Evolutionary conservation across 1,284 basidiomycete genomes (phyloP).

Genomic region (Neonothopanus nambi): DNA sequence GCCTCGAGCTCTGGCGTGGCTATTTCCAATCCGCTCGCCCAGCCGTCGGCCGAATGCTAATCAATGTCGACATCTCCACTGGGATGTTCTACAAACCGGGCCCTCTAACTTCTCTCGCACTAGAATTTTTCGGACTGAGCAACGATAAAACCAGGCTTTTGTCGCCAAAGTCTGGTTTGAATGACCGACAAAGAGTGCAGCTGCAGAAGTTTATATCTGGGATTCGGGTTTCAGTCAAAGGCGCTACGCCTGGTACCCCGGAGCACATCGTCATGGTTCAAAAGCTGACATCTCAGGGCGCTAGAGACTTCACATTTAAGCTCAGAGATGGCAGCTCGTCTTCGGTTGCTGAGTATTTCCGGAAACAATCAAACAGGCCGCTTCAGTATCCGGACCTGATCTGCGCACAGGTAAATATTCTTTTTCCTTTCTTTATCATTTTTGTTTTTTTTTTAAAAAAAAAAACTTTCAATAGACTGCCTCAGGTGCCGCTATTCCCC

Average conservation of each 20-base stretch:
- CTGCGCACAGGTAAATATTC: slow-evolving; percentile 52
- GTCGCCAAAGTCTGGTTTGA: slow-evolving; percentile 35
- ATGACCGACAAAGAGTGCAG: slow-evolving; percentile 45
- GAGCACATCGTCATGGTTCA: slow-evolving; percentile 41
- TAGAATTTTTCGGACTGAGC: slow-evolving; percentile 47
- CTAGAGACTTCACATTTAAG: slow-evolving; percentile 42
- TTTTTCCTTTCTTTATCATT: neutral
- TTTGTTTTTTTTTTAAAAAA: neutral
- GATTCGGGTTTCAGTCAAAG: slow-evolving; percentile 33
- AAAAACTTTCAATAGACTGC: no score
- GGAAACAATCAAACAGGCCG: slow-evolving; percentile 35
- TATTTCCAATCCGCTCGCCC: slow-evolving; percentile 67
- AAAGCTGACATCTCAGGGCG: slow-evolving; percentile 42
- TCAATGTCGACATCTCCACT: slow-evolving; percentile 66
- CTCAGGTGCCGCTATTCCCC: slow-evolving; percentile 67
- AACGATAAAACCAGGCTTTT: slow-evolving; percentile 38
- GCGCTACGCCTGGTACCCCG: slow-evolving; percentile 8
- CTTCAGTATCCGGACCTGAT: slow-evolving; percentile 46
- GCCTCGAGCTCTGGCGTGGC: slow-evolving; percentile 16
- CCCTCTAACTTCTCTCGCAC: slow-evolving; percentile 39
- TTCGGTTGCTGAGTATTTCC: slow-evolving; percentile 55
- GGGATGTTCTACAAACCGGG: slow-evolving; percentile 58
- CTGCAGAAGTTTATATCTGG: slow-evolving; percentile 51
- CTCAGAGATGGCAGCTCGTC: slow-evolving; percentile 41
- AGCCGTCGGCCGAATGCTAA: slow-evolving; percentile 49